Evolutionary conservation across 371 early-diverging fungal genomes (phyloP).

Genomic region (Chytridium lagenaria): DNA sequence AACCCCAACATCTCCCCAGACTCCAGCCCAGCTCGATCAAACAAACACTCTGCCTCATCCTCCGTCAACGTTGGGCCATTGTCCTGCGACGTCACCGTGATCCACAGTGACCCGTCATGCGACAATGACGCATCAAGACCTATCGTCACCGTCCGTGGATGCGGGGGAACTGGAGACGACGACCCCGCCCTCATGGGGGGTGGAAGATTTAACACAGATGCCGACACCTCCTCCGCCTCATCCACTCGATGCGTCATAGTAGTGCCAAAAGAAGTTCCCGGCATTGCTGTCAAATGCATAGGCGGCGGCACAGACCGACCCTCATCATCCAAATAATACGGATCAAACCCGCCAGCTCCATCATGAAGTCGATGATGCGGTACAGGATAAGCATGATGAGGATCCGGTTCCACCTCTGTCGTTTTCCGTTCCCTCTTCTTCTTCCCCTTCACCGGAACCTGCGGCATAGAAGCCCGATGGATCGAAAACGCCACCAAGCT

Average conservation of each 20-base stretch:
- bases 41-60: background rate
- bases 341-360: background rate
- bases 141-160: background rate
- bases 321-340: background rate
- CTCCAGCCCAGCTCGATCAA: no score
- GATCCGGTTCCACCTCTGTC: background rate
- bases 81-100: slow-evolving; percentile 12
- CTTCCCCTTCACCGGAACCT: background rate
- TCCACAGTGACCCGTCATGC: slow-evolving; percentile 1
- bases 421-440: background rate
- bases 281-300: background rate
- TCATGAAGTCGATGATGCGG: no score
- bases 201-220: background rate
- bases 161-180: background rate
- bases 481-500: background rate
- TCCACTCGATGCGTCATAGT: no score
- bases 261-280: background rate
- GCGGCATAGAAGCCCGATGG: background rate
- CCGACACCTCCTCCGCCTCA: background rate
- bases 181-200: background rate
- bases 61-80: background rate
- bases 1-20: no score
- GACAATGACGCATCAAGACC: background rate
- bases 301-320: background rate
- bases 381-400: background rate